Percentiles rank a stretch among this genome's conserved stretches.
Conservation (phyloP, 352 stramenopile species). For the Globisporangium lucens region DNA sequence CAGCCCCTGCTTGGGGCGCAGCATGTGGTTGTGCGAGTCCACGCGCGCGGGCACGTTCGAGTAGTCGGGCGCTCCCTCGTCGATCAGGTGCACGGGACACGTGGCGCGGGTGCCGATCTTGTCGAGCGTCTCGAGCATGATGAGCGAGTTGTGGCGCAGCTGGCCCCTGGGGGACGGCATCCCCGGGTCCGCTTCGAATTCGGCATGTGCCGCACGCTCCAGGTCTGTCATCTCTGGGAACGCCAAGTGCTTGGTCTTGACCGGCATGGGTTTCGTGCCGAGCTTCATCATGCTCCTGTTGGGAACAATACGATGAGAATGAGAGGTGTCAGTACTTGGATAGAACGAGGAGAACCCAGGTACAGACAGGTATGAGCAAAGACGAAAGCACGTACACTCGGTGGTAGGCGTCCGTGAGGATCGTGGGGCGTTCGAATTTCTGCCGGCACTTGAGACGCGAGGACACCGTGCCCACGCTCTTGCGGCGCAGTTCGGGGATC, state of each 20-base stretch:
- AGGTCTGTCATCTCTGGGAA: conserved; percentile 36
- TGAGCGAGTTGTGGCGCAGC: conserved; percentile 44
- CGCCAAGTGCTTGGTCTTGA: conserved; percentile 42
- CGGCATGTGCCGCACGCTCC: conserved; percentile 19
- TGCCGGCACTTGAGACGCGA: conserved; percentile 61
- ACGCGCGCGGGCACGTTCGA: conserved; percentile 49
- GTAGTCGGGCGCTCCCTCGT: conserved; percentile 53
- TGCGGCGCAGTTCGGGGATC: conserved; percentile 29
- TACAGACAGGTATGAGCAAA: background rate
- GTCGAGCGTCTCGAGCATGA: conserved; percentile 68
- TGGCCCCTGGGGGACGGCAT: conserved; percentile 58
- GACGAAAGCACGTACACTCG: conserved; percentile 45
- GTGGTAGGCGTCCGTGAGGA: conserved; percentile 65
- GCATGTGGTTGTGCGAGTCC: conserved; percentile 58
- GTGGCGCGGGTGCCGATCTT: conserved; percentile 71
- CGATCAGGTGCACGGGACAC: conserved; percentile 64
- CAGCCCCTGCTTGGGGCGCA: conserved; percentile 42
- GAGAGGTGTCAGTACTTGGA: background rate
- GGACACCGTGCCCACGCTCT: conserved; percentile 60
- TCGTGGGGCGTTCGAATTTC: conserved; percentile 60
- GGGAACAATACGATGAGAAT: background rate
- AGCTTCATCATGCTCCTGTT: conserved; percentile 74
- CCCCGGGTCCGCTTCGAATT: conserved; percentile 36
- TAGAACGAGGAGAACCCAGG: background rate
- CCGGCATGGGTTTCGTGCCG: conserved; percentile 48